These are phyloP conservation scores for Globisporangium radiosum DNA, from an alignment of 352 stramenopile species.

Conservation along the genomic window DNA sequence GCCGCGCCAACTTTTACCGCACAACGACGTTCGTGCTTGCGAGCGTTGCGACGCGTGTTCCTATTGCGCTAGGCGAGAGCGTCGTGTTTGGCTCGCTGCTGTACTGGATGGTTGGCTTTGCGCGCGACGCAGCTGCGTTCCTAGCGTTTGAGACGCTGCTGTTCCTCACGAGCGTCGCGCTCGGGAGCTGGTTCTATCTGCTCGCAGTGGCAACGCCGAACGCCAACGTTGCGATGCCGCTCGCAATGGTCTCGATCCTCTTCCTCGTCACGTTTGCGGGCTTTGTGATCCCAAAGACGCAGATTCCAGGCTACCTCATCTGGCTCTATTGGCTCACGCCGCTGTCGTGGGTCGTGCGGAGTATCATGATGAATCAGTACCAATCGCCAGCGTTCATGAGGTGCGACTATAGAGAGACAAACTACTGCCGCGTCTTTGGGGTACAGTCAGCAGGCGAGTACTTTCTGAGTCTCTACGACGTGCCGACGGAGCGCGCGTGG, in stretches of 20 bases:
- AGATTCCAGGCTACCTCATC: slow-evolving; percentile 42
- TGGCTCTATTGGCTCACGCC: slow-evolving; percentile 17
- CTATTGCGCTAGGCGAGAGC: slow-evolving; percentile 36
- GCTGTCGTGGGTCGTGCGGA: slow-evolving; percentile 39
- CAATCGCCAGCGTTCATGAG: slow-evolving; percentile 7
- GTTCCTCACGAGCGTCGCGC: slow-evolving; percentile 38
- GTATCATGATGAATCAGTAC: slow-evolving; percentile 23
- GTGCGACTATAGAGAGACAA: slow-evolving; percentile 10
- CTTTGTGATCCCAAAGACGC: slow-evolving; percentile 37
- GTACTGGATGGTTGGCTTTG: slow-evolving; percentile 71
- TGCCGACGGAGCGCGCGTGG: slow-evolving; percentile 14
- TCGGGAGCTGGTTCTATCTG: slow-evolving; percentile 46
- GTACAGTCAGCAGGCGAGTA: slow-evolving; percentile 8
- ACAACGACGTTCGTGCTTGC: slow-evolving; percentile 57
- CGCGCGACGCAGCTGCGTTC: slow-evolving; percentile 18
- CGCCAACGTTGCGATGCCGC: slow-evolving; percentile 33
- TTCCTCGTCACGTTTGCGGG: slow-evolving; percentile 53
- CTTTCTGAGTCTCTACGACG: slow-evolving; percentile 14
- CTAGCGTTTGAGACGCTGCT: slow-evolving; percentile 38
- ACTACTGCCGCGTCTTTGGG: slow-evolving; percentile 7
- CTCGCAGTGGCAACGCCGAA: slow-evolving; percentile 22
- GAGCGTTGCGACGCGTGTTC: slow-evolving; percentile 22
- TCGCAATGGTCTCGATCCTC: slow-evolving; percentile 30
- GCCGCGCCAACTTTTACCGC: slow-evolving; percentile 62
- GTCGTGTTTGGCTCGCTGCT: slow-evolving; percentile 64